Evolutionary conservation across 73 alveolate genomes (phyloP).

Genomic region (Effrenium voratum): DNA sequence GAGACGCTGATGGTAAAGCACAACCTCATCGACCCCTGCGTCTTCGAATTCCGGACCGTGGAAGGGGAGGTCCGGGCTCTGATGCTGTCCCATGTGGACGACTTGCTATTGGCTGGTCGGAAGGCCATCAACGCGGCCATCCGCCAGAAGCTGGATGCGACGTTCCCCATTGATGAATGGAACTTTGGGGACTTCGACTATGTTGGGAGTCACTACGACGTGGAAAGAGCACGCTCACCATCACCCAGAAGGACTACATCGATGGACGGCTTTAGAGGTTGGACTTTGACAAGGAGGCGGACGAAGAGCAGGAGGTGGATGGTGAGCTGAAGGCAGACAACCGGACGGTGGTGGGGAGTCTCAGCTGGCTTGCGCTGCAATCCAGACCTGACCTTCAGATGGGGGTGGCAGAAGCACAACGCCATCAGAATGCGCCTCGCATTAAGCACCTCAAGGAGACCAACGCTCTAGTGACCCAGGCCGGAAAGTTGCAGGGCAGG

Average conservation of each 20-base stretch:
- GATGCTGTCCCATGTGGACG: constrained; percentile 43
- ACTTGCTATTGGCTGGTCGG: background rate
- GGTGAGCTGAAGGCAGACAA: constrained; percentile 10
- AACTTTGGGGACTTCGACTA: background rate
- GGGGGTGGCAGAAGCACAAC: constrained; percentile 30
- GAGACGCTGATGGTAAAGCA: background rate
- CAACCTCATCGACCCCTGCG: constrained; percentile 27
- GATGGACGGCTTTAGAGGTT: background rate
- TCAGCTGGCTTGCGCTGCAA: constrained; percentile 12
- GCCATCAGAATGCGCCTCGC: background rate
- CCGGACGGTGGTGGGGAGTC: constrained; percentile 23
- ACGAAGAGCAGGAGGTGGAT: background rate
- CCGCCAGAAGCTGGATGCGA: background rate
- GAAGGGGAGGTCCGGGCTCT: background rate
- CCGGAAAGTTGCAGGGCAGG: background rate
- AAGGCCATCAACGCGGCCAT: background rate
- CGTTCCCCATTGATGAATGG: constrained; percentile 43
- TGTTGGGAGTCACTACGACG: constrained; percentile 6
- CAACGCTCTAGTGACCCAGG: background rate
- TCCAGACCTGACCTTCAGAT: constrained; percentile 50
- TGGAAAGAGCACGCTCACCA: background rate
- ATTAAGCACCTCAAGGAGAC: background rate
- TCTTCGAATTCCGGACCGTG: background rate
- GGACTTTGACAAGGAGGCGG: constrained; percentile 8
- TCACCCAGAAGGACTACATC: background rate